Evolutionary conservation across 75 land plant species (phyloP), one percentile per base, ranked within the genome.

Genomic region (Picea glauca): DNA sequence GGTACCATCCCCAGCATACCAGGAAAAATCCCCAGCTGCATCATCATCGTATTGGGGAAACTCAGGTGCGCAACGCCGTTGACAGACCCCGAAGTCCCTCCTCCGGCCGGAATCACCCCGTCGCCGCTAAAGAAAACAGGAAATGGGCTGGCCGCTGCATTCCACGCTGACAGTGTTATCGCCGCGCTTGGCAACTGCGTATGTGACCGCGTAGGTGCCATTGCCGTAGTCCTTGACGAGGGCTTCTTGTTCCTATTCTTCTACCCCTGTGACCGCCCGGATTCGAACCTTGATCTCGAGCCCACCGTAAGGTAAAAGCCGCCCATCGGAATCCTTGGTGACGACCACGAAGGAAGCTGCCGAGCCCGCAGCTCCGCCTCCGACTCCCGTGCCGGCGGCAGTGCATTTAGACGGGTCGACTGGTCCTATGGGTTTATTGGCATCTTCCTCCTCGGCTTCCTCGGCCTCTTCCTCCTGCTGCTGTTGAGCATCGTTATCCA

Each of bases 21-120:
- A 12, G 95, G 88, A 40, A 89, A 87, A 64, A 89, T 87, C 9
- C 88, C 89, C 38, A 86, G 88, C 84, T 12, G 86, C 78, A 1
- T 85, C 87, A 2, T 87, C 59, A 58, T 88, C 12, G 2, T 8
- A 50, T 50, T 50, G 57, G 79, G 38, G 75, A 83, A 50, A 9
- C 12, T 50, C 56, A 50, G 11, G 12, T 50, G 11, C 0, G 43
- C 35, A 66, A 66, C 70, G n/a, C 70, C 70, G 1, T 33, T 66
- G 0, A 66, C 43, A 17, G 18, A 35, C 70, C 70, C 43, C 35
- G n/a, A 38, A 18, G 20, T 66, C 15, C 70, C 35, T 9, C 56
- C 56, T 50, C 56, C 13, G 40, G 18, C 70, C 7, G 43, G 43
- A 66, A 66, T 17, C 33, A n/a, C 80, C 5, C 30, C 74, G 14